Evolutionary conservation across 1,284 basidiomycete species (phyloP).

Genomic region (Moniliella sp.): DNA sequence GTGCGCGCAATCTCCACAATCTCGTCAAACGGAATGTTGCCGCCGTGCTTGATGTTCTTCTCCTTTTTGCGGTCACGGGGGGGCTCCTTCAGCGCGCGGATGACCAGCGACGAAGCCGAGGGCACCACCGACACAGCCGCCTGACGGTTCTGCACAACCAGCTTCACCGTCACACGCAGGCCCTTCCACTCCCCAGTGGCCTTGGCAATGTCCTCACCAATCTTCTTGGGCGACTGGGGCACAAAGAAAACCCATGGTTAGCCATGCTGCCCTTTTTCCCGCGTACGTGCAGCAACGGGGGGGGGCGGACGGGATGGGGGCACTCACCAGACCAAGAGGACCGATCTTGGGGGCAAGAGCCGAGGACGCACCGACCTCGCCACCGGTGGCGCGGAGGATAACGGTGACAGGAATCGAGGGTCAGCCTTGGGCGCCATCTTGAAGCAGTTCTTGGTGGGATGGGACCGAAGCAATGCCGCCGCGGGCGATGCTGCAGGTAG

Average conservation of each 20-base stretch:
- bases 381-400: slow-evolving; percentile 94
- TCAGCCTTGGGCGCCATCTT: no score
- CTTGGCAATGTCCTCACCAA: slow-evolving; percentile 99
- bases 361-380: slow-evolving; percentile 97
- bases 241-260: no score
- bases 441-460: no score
- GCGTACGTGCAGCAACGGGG: no score
- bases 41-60: slow-evolving; percentile 97
- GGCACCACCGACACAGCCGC: slow-evolving; percentile 89
- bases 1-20: slow-evolving; percentile 85
- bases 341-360: slow-evolving; percentile 98
- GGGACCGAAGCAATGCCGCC: no score
- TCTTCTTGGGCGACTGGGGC: slow-evolving; percentile 99
- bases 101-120: slow-evolving; percentile 89
- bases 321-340: slow-evolving; percentile 98
- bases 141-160: slow-evolving; percentile 99
- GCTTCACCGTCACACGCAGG: slow-evolving; percentile 92
- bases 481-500: no score
- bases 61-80: slow-evolving; percentile 99
- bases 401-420: no score
- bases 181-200: slow-evolving; percentile 97
- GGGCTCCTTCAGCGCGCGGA: slow-evolving; percentile 93
- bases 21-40: slow-evolving; percentile 84
- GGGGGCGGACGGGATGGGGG: no score
- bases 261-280: no score